These are phyloP conservation scores for Haematococcus lacustris DNA, from an alignment of 139 green algal genomes.

Conservation along the genomic window DNA sequence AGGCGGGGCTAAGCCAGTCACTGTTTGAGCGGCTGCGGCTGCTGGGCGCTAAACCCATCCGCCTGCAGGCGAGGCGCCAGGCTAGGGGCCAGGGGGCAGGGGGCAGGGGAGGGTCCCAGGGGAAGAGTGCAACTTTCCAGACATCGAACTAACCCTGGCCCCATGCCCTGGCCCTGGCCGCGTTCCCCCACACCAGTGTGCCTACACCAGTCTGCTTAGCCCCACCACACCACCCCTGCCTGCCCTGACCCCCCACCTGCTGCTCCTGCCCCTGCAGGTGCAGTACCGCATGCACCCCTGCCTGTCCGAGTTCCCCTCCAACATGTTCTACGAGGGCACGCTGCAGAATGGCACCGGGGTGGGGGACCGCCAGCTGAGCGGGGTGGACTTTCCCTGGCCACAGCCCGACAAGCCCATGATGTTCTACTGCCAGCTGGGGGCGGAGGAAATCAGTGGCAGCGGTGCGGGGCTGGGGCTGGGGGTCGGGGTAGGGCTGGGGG, in stretches of 20 bases:
- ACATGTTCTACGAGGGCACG: conserved; percentile 96
- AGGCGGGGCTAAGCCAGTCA: conserved; percentile 80
- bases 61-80: conserved; percentile 64
- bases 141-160: too few species aligned
- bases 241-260: not conserved
- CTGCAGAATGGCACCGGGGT: conserved; percentile 69
- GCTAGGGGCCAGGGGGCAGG: too few species aligned
- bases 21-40: conserved; percentile 94
- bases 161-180: not conserved
- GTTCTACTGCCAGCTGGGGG: conserved; percentile 89
- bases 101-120: not conserved
- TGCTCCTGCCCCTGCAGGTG: conserved; percentile 33
- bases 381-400: conserved; percentile 50
- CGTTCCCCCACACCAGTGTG: not conserved
- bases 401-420: conserved; percentile 82
- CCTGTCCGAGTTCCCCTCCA: conserved; percentile 90
- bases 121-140: too few species aligned
- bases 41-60: conserved; percentile 85
- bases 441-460: conserved; percentile 53
- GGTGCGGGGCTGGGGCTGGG: conserved; percentile 58
- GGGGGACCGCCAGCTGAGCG: conserved; percentile 24
- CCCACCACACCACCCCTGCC: not conserved
- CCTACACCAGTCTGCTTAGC: too few species aligned
- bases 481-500: too few species aligned
- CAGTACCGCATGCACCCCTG: conserved; percentile 99